Conservation (phyloP, 257 asterid species). For the Solanum appendiculatum region DNA sequence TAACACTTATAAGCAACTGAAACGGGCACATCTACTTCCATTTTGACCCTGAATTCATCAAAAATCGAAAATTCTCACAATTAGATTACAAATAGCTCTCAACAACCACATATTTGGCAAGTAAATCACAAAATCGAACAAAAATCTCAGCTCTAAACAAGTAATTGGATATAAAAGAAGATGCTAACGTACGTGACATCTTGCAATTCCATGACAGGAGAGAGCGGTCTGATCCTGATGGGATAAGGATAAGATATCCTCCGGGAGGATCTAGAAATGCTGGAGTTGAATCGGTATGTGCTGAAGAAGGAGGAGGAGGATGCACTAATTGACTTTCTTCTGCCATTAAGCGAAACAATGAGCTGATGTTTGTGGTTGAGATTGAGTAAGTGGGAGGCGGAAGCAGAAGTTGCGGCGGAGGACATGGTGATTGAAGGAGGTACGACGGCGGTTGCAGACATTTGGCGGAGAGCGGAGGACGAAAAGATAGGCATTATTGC, state of each 20-base stretch:
- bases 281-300: conserved; percentile 3
- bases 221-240: conserved; percentile 8
- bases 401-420: background rate
- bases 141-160: background rate
- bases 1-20: conserved; percentile 85
- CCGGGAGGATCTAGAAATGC: conserved; percentile 11
- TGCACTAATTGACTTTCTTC: background rate
- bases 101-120: background rate
- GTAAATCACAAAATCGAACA: background rate
- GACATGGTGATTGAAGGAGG: background rate
- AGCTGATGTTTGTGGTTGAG: background rate
- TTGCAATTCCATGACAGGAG: conserved; percentile 81
- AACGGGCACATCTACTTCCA: conserved; percentile 69
- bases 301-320: conserved; percentile 15
- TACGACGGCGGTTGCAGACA: background rate
- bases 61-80: background rate
- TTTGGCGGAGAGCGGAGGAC: background rate
- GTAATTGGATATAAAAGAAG: background rate
- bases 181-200: conserved; percentile 63
- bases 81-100: background rate
- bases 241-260: conserved; percentile 6
- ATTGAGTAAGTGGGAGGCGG: background rate
- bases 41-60: conserved; percentile 54
- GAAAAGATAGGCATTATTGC: background rate
- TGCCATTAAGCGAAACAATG: background rate